Conservation (phyloP, 2,329 filamentous ascomycete genomes). For the Zymoseptoria passerinii region DNA sequence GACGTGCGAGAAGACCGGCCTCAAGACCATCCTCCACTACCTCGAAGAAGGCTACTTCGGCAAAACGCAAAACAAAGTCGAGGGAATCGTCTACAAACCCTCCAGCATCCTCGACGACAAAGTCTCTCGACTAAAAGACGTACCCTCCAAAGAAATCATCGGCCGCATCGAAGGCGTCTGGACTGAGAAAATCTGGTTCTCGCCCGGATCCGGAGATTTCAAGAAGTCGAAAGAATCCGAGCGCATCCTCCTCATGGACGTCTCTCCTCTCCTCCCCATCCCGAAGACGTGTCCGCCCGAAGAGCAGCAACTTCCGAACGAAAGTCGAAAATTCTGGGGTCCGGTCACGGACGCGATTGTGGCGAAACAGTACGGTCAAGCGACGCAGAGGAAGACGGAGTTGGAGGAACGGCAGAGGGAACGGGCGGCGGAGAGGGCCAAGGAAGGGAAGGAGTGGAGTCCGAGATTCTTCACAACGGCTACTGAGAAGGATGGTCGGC, state of each 20-base stretch:
- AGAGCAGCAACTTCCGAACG: constrained; percentile 75
- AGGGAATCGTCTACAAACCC: constrained; percentile 74
- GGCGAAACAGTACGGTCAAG: constrained; percentile 71
- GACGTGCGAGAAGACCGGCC: constrained; percentile 78
- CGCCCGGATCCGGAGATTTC: constrained; percentile 39
- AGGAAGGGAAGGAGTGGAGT: constrained; percentile 60
- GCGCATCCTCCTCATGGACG: constrained; percentile 71
- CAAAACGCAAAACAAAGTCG: constrained; percentile 80
- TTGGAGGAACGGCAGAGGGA: constrained; percentile 84
- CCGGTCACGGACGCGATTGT: constrained; percentile 79
- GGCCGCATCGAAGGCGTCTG: constrained; percentile 77
- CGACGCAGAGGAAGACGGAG: constrained; percentile 80
- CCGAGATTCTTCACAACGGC: constrained; percentile 77
- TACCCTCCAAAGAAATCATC: constrained; percentile 75
- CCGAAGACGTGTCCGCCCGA: constrained; percentile 71
- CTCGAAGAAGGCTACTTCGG: constrained; percentile 92
- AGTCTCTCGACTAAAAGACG: constrained; percentile 72
- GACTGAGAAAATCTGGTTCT: constrained; percentile 64
- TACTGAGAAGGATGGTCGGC: constrained; percentile 52
- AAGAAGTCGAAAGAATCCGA: constrained; percentile 43
- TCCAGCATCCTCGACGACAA: constrained; percentile 83
- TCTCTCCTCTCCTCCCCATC: constrained; percentile 71
- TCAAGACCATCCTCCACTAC: constrained; percentile 90
- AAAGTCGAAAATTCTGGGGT: constrained; percentile 81
- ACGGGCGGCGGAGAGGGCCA: constrained; percentile 72